Evolutionary conservation across 2,329 filamentous ascomycete genomes (phyloP), one percentile per base, ranked within the genome.

Genomic region (Gyromitra esculenta): DNA sequence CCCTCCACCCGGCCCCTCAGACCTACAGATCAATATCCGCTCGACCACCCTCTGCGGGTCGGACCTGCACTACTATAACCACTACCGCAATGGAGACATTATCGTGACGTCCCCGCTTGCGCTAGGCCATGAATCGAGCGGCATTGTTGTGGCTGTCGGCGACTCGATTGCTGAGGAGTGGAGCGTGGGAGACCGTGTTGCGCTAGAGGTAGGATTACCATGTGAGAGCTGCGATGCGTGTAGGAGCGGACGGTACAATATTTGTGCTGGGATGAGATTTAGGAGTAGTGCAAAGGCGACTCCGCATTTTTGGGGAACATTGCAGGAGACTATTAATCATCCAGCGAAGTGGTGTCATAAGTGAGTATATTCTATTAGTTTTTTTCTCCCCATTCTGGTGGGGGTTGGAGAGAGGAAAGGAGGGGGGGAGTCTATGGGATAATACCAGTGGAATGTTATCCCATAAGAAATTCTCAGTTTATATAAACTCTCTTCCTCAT

Each of bases 61-160:
- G 6, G 90, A 92, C 82, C 87, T 91, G 69, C 89, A 89, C 68
- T 92, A 92, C 83, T 92, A 91, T 85, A 91, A 88, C 82, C 91
- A 91, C 81, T 91, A 91, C 81, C 89, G 89, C 83, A 92, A 92
- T 81, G 90, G 90, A 59, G 89, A 91, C 82, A 86, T 92, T 65
- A 90, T 89, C 80, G 89, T 89, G 60, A 89, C 88, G 79, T 86
- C 87, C 77, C 90, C 90, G 37, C 84, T 92, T 41, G 90, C 89
- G 4, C 86, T 91, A 1, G 88, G 88, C n/a, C 88, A 90, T 80
- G 88, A 90, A 82, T 89, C 87, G 69, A 88, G 87, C 0, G 88
- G 88, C 3, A 85, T 86, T n/a, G 86, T 89, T 59, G 86, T 88
- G 43, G 86, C 85, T 65, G 84, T 90, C 70, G 88, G 88, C 0